Evolutionary conservation across 2,329 filamentous ascomycete species (phyloP).

Genomic region (Ascochyta viciae-villosae): DNA sequence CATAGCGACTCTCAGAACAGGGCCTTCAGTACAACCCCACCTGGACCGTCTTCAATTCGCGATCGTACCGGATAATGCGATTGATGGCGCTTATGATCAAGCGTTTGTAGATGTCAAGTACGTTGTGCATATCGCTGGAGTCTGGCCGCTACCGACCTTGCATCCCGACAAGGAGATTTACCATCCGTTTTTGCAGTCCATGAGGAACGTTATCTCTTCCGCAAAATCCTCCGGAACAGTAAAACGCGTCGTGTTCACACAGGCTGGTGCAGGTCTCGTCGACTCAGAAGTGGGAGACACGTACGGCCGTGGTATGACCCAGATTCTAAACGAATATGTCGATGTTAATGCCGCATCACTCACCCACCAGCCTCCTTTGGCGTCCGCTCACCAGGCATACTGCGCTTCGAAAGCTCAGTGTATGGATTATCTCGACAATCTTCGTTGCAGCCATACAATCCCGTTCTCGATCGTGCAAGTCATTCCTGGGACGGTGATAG

Average conservation of each 20-base stretch:
- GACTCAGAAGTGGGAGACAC: constrained; percentile 43
- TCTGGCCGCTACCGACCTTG: constrained; percentile 42
- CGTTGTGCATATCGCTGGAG: constrained; percentile 44
- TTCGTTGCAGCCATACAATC: constrained; percentile 13
- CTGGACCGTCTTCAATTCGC: constrained; percentile 31
- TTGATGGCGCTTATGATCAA: constrained; percentile 36
- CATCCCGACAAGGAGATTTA: constrained; percentile 46
- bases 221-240: constrained; percentile 34
- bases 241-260: constrained; percentile 41
- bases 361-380: constrained; percentile 34
- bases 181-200: constrained; percentile 42
- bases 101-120: constrained; percentile 33
- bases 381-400: constrained; percentile 43
- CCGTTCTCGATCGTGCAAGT: constrained; percentile 42
- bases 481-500: constrained; percentile 46
- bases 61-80: constrained; percentile 40
- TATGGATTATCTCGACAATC: constrained; percentile 37
- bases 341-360: constrained; percentile 31
- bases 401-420: constrained; percentile 44
- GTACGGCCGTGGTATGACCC: constrained; percentile 37
- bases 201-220: constrained; percentile 38
- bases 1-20: constrained; percentile 31
- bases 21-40: constrained; percentile 36
- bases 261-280: constrained; percentile 44
- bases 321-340: constrained; percentile 31